Conservation (phyloP, 75 land plant genomes). For the Selaginella moellendorffii region DNA sequence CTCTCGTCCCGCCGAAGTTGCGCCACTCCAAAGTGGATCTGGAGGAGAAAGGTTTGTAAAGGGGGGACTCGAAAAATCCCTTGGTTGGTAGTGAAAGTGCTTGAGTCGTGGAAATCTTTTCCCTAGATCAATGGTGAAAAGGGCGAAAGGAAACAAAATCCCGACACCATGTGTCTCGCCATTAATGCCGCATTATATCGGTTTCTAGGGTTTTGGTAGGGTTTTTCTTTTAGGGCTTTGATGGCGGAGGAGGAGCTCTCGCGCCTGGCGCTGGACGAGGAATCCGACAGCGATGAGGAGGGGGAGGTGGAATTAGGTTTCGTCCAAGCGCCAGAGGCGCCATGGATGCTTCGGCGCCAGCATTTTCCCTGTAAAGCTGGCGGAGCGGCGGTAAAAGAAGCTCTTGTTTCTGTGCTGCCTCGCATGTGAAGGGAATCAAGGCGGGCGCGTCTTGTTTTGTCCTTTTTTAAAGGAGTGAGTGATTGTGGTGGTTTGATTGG, state of each 20-base stretch:
- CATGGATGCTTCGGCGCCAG: conserved; percentile 39
- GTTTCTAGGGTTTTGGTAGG: not conserved
- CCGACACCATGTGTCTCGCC: not conserved
- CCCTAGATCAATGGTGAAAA: too few relatives aligned
- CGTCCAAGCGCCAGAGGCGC: conserved; percentile 37
- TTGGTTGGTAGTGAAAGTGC: not conserved
- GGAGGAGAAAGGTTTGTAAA: too few relatives aligned
- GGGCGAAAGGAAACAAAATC: too few relatives aligned
- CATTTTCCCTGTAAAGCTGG: conserved; percentile 81
- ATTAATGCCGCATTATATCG: too few relatives aligned
- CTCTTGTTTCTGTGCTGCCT: too few relatives aligned
- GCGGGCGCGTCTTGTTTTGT: not conserved
- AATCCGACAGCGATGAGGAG: conserved; percentile 15
- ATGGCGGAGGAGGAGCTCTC: conserved; percentile 18
- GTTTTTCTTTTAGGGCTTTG: not conserved
- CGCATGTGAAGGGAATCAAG: too few relatives aligned
- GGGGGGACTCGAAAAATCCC: too few relatives aligned
- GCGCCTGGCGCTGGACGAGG: conserved; percentile 39
- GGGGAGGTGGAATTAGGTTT: conserved; percentile 39
- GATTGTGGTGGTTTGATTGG: not conserved
- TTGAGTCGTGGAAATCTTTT: not conserved
- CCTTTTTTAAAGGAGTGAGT: not conserved
- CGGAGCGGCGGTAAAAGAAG: conserved; percentile 38
- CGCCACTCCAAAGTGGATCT: too few relatives aligned
- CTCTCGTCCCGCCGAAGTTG: too few relatives aligned